phyloP scores from a whole-genome alignment of 345 rosid species.

The Moricandia moricandioides region DNA sequence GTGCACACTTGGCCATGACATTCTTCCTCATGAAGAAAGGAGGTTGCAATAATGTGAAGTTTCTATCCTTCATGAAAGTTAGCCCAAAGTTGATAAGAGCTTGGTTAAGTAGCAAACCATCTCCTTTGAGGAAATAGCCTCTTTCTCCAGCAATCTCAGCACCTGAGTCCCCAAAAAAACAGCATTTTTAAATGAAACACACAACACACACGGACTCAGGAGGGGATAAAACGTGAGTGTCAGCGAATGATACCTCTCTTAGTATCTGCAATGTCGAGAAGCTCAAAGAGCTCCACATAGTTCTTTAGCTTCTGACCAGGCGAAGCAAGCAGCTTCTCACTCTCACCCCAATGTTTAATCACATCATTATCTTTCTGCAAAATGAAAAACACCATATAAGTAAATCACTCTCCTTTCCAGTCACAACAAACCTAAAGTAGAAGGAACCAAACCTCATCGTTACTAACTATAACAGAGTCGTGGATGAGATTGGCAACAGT shows the following conservation, averaged over 20 bases:
- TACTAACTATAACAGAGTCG: conserved; percentile 69
- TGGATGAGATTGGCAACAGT: conserved; percentile 79
- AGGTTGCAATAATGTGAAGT: conserved; percentile 68
- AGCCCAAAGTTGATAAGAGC: conserved; percentile 85
- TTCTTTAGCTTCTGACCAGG: conserved; percentile 51
- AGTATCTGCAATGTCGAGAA: conserved; percentile 70
- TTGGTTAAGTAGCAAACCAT: conserved; percentile 81
- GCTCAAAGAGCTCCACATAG: conserved; percentile 93
- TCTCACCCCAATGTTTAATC: conserved; percentile 51
- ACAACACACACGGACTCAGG: too few species aligned
- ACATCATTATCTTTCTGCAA: conserved; percentile 66
- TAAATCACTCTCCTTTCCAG: not conserved
- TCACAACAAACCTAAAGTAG: too few species aligned
- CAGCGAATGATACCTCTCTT: conserved; percentile 42
- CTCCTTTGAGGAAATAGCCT: conserved; percentile 85
- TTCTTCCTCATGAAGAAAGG: conserved; percentile 94
- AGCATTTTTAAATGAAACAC: too few species aligned
- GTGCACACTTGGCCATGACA: conserved; percentile 92
- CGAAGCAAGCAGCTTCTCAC: conserved; percentile 48
- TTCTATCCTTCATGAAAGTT: conserved; percentile 65
- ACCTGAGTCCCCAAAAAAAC: conserved; percentile 10
- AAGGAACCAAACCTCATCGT: conserved; percentile 66
- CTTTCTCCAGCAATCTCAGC: conserved; percentile 88
- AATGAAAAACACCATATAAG: not conserved
- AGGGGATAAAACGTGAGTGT: too few species aligned